Conservation (phyloP, 495 filamentous ascomycete species). For the Aspergillus conjunctus region DNA sequence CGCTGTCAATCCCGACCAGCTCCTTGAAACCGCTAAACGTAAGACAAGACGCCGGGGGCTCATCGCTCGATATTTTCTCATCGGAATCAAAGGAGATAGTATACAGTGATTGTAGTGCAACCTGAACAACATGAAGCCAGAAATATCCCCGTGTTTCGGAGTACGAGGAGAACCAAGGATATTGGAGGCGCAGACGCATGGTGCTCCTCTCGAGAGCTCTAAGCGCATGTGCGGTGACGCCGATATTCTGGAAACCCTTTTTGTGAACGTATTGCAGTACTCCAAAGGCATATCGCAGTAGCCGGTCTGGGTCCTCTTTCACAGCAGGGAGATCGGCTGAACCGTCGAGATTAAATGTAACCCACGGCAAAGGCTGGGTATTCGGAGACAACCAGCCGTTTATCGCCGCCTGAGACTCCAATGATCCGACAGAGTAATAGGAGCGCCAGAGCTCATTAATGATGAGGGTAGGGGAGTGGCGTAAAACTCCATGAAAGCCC, state of each 20-base stretch:
- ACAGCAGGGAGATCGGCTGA: not conserved
- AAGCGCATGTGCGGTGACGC: not conserved
- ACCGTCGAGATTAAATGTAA: not conserved
- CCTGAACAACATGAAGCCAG: slow-evolving; percentile 4
- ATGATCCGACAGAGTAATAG: not conserved
- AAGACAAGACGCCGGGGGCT: not conserved
- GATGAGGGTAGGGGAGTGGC: not conserved
- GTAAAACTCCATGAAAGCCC: slow-evolving; percentile 2
- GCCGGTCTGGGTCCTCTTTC: not conserved
- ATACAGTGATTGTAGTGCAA: not conserved
- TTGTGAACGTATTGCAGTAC: not conserved
- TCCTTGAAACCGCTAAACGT: not conserved
- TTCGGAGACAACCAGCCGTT: not conserved
- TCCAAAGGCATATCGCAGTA: slow-evolving; percentile 3
- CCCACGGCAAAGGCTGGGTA: not conserved
- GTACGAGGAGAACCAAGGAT: not conserved
- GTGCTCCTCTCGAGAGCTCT: not conserved
- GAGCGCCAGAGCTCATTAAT: not conserved
- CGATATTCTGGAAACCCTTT: not conserved
- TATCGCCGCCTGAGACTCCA: not conserved
- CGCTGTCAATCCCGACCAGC: not conserved
- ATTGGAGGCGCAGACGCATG: not conserved
- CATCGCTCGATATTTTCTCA: not conserved
- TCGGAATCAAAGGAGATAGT: not conserved
- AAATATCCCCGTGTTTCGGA: slow-evolving; percentile 12